Base-by-base conservation (phyloP, 805 yeast genomes). In the Nematodospora valgi region DNA sequence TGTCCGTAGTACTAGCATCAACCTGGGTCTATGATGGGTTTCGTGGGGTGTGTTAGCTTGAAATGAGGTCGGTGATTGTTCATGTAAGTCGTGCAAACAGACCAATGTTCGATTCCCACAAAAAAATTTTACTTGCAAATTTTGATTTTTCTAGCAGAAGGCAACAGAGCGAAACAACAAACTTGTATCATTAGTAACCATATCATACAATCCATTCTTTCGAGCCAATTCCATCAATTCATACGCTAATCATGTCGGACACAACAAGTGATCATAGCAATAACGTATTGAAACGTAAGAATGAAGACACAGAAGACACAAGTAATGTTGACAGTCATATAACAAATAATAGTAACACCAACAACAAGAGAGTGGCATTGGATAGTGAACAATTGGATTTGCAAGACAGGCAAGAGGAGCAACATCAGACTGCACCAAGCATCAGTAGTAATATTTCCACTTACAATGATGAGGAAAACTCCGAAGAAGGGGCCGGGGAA, bases 361-460 rank as follows among this genome's bases (percentile, higher is more conserved):
- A 72, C 20, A 78, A 67, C 34, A 82, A 82, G 49, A 62, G 91
- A 34, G 83, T 81, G 11, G 89, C 89, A 2, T 67, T 82, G 45
- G 86, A 81, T 44, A 74, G 79, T 37, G 86, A 76, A 37, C 73
- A 70, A 30, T 56, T 72, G 27, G 76, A 68, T 19, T 58, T 51
- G 32, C 52, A 54, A 14, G 76, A 71, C 19, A 58, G 59, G 19
- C 59, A 63, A 34, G 66, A 68, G 28, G 74, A 64, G 31, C 59
- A 57, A 27, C 56, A 59, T 21, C 66, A 61, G 30, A 66, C 74
- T 4, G 73, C 76, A 1, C 70, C 68, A 2, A 55, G 14, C n/a
- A n/a, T n/a, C n/a, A n/a, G n/a, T 20, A 17, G 18, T n/a, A 20
- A 20, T 15, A 17, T 21, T 5, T 17, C 8, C 27, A 32, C 23